Percentiles rank a stretch among this genome's conserved stretches.
Evolutionary conservation across 805 yeast genomes (phyloP).

Genomic region (Starmerella riodocensis): DNA sequence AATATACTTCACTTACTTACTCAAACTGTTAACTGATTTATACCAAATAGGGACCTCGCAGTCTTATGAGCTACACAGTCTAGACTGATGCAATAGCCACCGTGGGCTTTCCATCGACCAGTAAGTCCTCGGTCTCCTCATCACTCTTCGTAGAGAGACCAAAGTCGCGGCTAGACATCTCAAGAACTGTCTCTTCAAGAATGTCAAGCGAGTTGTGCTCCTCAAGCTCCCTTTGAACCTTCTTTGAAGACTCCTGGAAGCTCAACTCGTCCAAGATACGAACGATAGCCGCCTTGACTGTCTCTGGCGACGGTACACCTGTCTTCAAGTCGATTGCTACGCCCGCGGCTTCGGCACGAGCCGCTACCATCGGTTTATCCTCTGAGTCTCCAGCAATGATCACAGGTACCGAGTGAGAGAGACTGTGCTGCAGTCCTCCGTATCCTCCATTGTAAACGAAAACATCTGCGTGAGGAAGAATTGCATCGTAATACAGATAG

Average conservation of each 20-base stretch:
- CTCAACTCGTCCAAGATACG: background rate
- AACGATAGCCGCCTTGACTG: background rate
- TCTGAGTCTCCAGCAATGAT: conserved; percentile 5
- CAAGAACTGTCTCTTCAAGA: background rate
- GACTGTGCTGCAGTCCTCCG: conserved; percentile 3
- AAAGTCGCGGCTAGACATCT: background rate
- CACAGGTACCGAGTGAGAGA: conserved; percentile 1
- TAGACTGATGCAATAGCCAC: no score
- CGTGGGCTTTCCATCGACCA: background rate
- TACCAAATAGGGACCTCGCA: no score
- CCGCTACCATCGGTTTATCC: conserved; percentile 2
- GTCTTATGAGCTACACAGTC: no score
- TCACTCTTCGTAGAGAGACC: conserved; percentile 1
- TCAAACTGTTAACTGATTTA: no score
- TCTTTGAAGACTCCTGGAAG: background rate
- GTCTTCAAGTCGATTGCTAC: conserved; percentile 1
- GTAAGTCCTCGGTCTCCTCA: background rate
- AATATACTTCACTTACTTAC: no score
- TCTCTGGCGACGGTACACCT: background rate
- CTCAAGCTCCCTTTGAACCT: conserved; percentile 1
- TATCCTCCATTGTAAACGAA: conserved; percentile 2
- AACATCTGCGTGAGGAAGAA: background rate
- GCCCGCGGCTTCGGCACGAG: conserved; percentile 1
- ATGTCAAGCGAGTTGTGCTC: background rate
- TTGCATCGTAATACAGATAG: background rate